Base-by-base conservation (phyloP, 208 protist species). In the Leishmania braziliensis region DNA sequence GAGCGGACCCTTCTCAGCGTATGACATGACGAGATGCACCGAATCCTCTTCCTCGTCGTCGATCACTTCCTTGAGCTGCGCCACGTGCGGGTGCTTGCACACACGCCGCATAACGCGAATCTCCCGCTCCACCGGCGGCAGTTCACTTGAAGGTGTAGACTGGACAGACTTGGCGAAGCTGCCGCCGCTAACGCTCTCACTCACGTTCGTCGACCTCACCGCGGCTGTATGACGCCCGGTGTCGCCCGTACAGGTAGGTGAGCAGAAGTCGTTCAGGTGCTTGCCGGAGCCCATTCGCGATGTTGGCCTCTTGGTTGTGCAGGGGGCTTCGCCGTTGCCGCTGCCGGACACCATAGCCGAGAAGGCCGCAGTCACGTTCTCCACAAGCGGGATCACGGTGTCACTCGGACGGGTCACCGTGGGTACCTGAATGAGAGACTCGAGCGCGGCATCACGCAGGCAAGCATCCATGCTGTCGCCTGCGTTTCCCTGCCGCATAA, bases 81-180 rank as follows among this genome's bases (percentile, higher is more conserved):
- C 89, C 36, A 99, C 91, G 85, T 99, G 95, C 1, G 81, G 83
- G 84, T 99, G 98, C 46, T 92, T 77, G 39, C 79, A 66, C 60
- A 99, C 81, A 54, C 98, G 98, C 43, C 98, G 98, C 90, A 99
- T 86, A 50, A 99, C 95, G 12, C 93, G 92, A 74, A 99, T 98
- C 81, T 99, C 98, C 43, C 88, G 80, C 75, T 94, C 85, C 29
- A 92, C 86, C 94, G 97, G 78, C 87, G 85, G 65, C 26, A 89
- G 76, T 53, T 77, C 81, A 39, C 14, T 63, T 26, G 78, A 80
- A 5, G 68, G 14, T 5, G 65, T 33, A 39, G 74, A 71, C 46
- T 63, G 70, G 43, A 36, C 3, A 18, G 56, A 65, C 53, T 48
- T 63, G 23, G 6, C n/a, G 53, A 5, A 9, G 72, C 29, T 33